A percentile compares a stretch with the other conserved stretches of the same genome.
phyloP scores from a whole-genome alignment of 2,329 filamentous ascomycete genomes.

The Beauveria brongniartii region DNA sequence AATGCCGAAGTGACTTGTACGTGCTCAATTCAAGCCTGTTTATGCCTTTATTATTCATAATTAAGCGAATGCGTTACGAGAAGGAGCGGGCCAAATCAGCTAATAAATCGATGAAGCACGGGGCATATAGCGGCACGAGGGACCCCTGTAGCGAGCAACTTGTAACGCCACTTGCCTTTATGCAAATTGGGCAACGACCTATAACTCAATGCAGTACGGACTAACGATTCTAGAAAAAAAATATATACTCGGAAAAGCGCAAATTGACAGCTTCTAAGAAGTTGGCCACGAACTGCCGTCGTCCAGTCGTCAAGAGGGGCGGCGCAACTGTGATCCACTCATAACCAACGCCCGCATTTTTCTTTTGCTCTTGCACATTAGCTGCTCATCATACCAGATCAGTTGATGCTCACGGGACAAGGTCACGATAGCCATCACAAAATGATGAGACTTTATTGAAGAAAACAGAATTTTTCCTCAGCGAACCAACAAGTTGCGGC shows the following conservation, averaged over 20 bases:
- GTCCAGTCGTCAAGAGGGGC: background rate
- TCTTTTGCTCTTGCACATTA: background rate
- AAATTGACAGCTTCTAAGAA: background rate
- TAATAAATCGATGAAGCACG: background rate
- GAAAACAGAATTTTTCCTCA: background rate
- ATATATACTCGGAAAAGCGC: background rate
- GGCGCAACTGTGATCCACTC: background rate
- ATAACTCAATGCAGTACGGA: background rate
- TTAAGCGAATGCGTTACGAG: background rate
- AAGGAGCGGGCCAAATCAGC: background rate
- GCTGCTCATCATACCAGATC: background rate
- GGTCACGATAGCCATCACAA: background rate
- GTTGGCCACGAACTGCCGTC: background rate
- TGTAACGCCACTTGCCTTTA: background rate
- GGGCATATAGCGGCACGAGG: background rate
- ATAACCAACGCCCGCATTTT: background rate
- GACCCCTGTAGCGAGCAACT: background rate
- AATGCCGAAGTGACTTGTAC: background rate
- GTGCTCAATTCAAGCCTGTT: background rate
- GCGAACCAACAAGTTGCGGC: background rate
- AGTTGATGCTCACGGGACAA: background rate
- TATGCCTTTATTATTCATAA: background rate
- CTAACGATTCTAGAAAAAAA: background rate
- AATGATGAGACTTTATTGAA: background rate
- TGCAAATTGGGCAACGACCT: background rate